phyloP scores from a whole-genome alignment of 371 early-diverging fungal species.

The Mortierella sp. region DNA sequence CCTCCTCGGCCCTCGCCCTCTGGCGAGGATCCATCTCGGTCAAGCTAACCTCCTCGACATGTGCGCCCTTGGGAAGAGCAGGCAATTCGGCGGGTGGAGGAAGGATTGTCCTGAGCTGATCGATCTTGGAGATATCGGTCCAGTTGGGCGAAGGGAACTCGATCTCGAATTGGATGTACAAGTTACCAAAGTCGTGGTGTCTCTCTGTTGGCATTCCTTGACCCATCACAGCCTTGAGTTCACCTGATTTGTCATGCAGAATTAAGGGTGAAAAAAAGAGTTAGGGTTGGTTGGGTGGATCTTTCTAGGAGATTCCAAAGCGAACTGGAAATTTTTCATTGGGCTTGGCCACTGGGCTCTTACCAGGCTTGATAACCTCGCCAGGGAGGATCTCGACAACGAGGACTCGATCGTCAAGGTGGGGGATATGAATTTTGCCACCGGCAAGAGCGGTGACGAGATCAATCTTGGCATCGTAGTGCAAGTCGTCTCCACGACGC shows the following conservation, averaged over 20 bases:
- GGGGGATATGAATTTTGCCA: conserved; percentile 87
- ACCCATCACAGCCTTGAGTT: conserved; percentile 80
- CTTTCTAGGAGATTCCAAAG: conserved; percentile 14
- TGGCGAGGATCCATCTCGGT: conserved; percentile 81
- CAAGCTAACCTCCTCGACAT: conserved; percentile 82
- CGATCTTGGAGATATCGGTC: conserved; percentile 71
- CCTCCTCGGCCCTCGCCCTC: conserved; percentile 63
- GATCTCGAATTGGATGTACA: conserved; percentile 90
- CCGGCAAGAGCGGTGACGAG: conserved; percentile 94
- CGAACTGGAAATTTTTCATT: conserved; percentile 9
- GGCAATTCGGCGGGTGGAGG: conserved; percentile 66
- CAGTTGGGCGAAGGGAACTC: conserved; percentile 91
- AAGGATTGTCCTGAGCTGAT: conserved; percentile 70
- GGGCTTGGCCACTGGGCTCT: conserved; percentile 11
- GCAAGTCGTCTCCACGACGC: conserved; percentile 90
- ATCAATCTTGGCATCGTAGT: conserved; percentile 86
- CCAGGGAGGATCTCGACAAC: conserved; percentile 90
- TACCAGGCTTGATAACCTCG: conserved; percentile 88
- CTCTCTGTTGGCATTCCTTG: conserved; percentile 96
- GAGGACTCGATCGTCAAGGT: conserved; percentile 91
- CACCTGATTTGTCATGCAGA: conserved; percentile 52
- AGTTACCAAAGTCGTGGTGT: conserved; percentile 90
- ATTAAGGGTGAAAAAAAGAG: neutral
- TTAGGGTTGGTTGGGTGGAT: conserved; percentile 5
- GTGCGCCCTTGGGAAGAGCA: conserved; percentile 56